Evolutionary conservation across 1,284 basidiomycete species (phyloP), one percentile per base, ranked within the genome.

Genomic region (Heterobasidion annosum): DNA sequence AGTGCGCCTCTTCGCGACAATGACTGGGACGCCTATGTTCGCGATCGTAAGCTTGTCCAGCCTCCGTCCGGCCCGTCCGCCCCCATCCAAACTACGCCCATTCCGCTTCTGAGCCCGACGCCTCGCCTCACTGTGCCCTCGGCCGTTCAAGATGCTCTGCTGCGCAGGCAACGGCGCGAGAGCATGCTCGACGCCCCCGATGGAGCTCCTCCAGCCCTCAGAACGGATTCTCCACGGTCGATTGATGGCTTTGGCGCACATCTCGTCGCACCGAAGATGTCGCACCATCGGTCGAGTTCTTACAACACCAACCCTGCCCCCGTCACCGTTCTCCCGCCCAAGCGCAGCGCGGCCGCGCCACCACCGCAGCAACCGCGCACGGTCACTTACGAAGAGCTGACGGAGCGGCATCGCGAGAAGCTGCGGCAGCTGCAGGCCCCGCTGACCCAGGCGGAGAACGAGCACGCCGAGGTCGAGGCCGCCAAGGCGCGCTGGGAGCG

Each of bases 341-440:
- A 74, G 50, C 78, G 76, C 33, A 16, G 48, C 15, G 10, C 48
- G 56, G 61, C 70, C 7, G 62, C 65, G 51, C 55, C 65, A 33
- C 62, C 63, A 9, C 59, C 66, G 54, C 55, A 59, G 59, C 57
- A 64, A 58, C 65, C 72, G 47, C 83, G 84, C 32, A 76, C 81
- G 45, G 76, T 78, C 52, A 89, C 89, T 2, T 89, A 87, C 64
- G 88, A 91, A 67, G 88, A 91, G 65, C 73, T 91, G 47, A 82
- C 81, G 52, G 88, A 88, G 62, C 75, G 89, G n/a, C 88, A 91
- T 62, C 79, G 85, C 54, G 83, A 88, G 70, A 89, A 88, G 70
- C 78, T 91, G 72, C 77, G 75, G 46, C 81, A 82, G 64, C 65
- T 91, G 62, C 88, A 91, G 67, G 81, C 73, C 34, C 88, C 88